Percentiles rank a stretch among this genome's conserved stretches.
These are phyloP conservation scores for Powellomyces hirtus DNA, from an alignment of 192 early-diverging fungal species.

Conservation along the genomic window DNA sequence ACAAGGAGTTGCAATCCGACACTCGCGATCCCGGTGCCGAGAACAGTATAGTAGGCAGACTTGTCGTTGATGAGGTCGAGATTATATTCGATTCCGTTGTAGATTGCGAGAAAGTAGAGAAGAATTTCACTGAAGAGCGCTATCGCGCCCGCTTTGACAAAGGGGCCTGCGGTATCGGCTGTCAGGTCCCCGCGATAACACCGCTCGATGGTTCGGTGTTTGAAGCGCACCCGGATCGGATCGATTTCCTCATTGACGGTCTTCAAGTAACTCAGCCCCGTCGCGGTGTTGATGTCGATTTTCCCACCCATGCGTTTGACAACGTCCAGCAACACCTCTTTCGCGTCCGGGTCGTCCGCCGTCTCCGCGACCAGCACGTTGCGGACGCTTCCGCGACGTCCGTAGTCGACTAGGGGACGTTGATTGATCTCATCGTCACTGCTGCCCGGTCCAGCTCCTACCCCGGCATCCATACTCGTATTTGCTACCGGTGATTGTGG, in stretches of 20 bases:
- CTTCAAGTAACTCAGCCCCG: slow-evolving; percentile 23
- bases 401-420: neutral
- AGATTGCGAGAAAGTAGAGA: slow-evolving; percentile 23
- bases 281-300: slow-evolving; percentile 2
- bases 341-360: slow-evolving; percentile 13
- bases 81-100: neutral
- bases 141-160: neutral
- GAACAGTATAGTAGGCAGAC: neutral
- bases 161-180: slow-evolving; percentile 1
- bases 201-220: slow-evolving; percentile 14
- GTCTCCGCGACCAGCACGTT: neutral
- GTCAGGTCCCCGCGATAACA: slow-evolving; percentile 21
- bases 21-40: slow-evolving; percentile 3
- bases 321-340: slow-evolving; percentile 30
- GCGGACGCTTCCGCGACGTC: neutral
- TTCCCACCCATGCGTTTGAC: slow-evolving; percentile 23
- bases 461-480: neutral
- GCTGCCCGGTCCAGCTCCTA: neutral
- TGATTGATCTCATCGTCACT: neutral
- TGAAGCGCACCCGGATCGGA: slow-evolving; percentile 8
- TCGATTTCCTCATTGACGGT: slow-evolving; percentile 15
- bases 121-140: slow-evolving; percentile 23
- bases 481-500: neutral
- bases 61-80: neutral
- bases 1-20: slow-evolving; percentile 24